Base-by-base conservation (phyloP, 108 stramenopile genomes). In the Epithemia pelagica region DNA sequence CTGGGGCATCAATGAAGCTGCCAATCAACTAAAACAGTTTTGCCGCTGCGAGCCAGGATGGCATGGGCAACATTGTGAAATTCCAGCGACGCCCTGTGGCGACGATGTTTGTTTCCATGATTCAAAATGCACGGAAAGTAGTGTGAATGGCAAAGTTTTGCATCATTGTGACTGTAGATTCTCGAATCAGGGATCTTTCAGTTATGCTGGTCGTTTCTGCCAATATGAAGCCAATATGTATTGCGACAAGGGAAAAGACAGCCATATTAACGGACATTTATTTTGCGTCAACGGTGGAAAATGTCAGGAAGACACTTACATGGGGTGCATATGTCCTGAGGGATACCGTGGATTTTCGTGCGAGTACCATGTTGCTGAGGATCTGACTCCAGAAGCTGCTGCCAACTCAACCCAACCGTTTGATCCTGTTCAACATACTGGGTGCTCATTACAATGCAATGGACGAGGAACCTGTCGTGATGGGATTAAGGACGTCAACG, bases 151-250 rank as follows among this genome's bases (percentile, higher is more conserved):
- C 18, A 25, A 64, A 27, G 65, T 59, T 10, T 54, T 62, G 1
- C 66, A 71, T 32, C 70, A 77, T 62, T 83, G 82, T 62, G 82
- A 83, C 55, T 83, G 82, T 37, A 77, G 75, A 10, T 59, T 69
- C 1, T 76, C 79, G 8, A 59, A 30, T 31, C 65, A 69, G 28
- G 66, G 53, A 8, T 18, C 25, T 22, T 25, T 30, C 10, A 23
- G 23, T 24, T 68, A 59, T 22, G 67, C 67, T 25, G 67, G 67
- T 24, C 56, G 58, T 22, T 62, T 28, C 52, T 62, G 62, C 54
- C 55, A 70, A 28, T 63, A 28, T 23, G 32, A 62, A 28, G 54
- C 61, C 30, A 70, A 58, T 29, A n/a, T 52, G 29, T 64, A 55
- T 68, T 68, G 67, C 23, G 29, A 58, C n/a, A 46, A 46, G 37